Base-by-base conservation (phyloP, 176 grass and related monocot species). In the Cymbopogon citratus region DNA sequence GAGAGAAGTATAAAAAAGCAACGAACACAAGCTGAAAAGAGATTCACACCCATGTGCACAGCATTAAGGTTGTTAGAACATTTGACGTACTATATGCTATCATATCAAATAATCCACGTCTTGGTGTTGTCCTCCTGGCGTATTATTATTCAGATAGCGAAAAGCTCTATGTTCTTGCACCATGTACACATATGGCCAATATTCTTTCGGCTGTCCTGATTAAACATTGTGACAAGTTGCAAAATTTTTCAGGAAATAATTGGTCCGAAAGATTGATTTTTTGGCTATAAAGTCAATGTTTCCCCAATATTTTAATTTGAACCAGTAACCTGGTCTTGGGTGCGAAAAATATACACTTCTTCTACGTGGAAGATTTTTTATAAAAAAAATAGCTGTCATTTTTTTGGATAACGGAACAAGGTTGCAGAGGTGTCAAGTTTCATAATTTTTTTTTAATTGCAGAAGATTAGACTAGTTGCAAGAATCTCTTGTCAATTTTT, bases 41-140 rank as follows among this genome's bases (percentile, higher is more conserved):
- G 18, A 85, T 73, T 41, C 33, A 31, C 78, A 33, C 81, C 71
- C 77, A 89, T 81, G 71, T 81, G 82, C 82, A 54, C 9, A 16
- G 25, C 82, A 81, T 76, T 81, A 63, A 76, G 70, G 81, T 89
- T 80, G 69, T 27, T 84, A n/a, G 49, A 24, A 5, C 59, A 78
- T n/a, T 57, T 34, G 70, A 60, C 67, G 40, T 83, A 80, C 25
- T 16, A 12, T 33, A 33, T 33, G 31, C 31, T 84, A 80, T 62
- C 62, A 45, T 84, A 80, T 62, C 76, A 66, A 69, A 81, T 72
- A 69, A 63, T 81, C 64, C 64, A 76, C 64, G 6, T 75, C 71
- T 81, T 64, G 27, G n/a, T 80, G 63, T 52, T 80, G 71, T 29
- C 29, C 19, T 13, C 51, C 31, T 59, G 51, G 15, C 14, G 18